phyloP scores from a whole-genome alignment of 345 rosid species.

The Eucalyptus regnans region DNA sequence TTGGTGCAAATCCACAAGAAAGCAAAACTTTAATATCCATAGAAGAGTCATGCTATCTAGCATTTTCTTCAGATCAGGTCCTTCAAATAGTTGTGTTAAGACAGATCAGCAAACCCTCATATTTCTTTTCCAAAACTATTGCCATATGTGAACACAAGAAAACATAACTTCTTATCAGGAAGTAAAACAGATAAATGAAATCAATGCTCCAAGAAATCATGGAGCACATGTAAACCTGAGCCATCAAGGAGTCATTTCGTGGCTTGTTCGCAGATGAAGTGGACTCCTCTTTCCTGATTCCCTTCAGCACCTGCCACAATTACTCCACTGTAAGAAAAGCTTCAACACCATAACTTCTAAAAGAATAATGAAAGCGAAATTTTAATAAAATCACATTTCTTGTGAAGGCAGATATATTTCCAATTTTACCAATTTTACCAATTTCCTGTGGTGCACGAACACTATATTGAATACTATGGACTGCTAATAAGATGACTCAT shows the following conservation, averaged over 20 bases:
- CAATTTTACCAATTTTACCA: not conserved
- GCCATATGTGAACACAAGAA: not conserved
- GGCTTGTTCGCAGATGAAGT: conserved; percentile 47
- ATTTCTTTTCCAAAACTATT: not conserved
- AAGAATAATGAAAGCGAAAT: not conserved
- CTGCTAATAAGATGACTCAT: not conserved
- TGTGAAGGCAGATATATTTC: not conserved
- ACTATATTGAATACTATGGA: not conserved
- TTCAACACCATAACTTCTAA: too few relatives aligned
- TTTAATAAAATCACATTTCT: not conserved
- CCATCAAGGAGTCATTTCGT: conserved; percentile 42
- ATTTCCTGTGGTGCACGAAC: not conserved
- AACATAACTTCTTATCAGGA: not conserved
- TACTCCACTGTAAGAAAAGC: conserved; percentile 12
- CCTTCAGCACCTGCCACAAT: conserved; percentile 13
- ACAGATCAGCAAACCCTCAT: not conserved
- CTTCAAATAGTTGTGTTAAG: not conserved
- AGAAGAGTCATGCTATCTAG: not conserved
- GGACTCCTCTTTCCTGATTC: conserved; percentile 44
- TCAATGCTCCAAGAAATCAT: not conserved
- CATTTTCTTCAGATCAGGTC: not conserved
- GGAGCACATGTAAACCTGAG: conserved; percentile 46
- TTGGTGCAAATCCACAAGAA: not conserved
- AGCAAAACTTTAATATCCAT: not conserved
- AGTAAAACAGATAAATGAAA: not conserved